phyloP scores from a whole-genome alignment of 192 early-diverging fungal species.

The Coemansia sp. region DNA sequence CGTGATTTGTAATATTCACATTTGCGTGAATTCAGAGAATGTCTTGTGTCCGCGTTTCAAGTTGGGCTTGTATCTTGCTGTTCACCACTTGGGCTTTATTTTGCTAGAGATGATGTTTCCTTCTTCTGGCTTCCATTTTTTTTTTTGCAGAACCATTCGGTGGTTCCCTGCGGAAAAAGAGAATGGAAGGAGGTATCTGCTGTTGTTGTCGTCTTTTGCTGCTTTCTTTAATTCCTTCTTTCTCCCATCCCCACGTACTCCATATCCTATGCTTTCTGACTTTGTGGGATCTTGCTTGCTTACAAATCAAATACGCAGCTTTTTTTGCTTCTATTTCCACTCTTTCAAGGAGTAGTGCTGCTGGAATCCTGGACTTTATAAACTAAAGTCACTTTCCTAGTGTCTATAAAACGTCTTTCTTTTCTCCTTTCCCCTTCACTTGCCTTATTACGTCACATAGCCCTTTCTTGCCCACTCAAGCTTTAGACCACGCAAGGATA shows the following conservation, averaged over 20 bases:
- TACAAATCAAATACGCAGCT: background rate
- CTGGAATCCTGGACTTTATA: background rate
- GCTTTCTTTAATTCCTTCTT: no score
- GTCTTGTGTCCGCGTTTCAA: no score
- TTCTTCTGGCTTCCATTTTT: no score
- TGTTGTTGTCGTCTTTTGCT: background rate
- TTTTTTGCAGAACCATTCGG: background rate
- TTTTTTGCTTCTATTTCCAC: background rate
- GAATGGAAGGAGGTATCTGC: background rate
- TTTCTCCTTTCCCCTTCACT: background rate
- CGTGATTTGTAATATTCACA: no score
- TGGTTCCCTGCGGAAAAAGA: slow-evolving; percentile 40
- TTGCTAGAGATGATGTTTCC: no score
- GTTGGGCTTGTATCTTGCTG: no score
- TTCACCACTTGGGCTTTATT: no score
- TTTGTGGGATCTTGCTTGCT: background rate
- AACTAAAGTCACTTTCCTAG: background rate
- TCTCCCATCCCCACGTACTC: no score
- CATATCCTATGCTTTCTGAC: no score
- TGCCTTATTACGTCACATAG: background rate
- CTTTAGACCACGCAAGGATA: background rate
- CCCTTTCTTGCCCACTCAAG: background rate
- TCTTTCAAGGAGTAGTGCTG: background rate
- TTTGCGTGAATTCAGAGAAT: no score
- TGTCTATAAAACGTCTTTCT: background rate